These are phyloP conservation scores for Exophiala sp. DNA, from an alignment of 2,329 filamentous ascomycete species.

Conservation along the genomic window DNA sequence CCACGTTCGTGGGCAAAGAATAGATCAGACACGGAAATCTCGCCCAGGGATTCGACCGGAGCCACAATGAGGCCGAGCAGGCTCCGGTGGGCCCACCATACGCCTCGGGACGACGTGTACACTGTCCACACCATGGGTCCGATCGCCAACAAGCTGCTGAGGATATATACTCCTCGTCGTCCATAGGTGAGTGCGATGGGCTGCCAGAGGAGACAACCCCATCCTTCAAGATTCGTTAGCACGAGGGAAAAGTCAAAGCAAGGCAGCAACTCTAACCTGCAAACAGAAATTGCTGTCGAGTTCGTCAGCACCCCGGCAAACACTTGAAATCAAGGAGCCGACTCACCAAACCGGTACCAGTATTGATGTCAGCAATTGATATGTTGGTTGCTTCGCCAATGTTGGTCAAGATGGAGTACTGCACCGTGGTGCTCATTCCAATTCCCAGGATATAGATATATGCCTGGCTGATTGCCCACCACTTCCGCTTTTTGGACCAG, in stretches of 20 bases:
- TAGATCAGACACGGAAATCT: conserved; percentile 46
- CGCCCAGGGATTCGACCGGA: conserved; percentile 49
- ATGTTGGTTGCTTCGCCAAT: conserved; percentile 43
- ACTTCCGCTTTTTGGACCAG: conserved; percentile 34
- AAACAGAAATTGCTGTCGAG: not conserved
- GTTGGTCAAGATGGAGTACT: conserved; percentile 34
- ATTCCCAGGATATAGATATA: conserved; percentile 35
- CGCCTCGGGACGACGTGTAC: conserved; percentile 42
- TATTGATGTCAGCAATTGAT: conserved; percentile 38
- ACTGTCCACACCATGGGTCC: conserved; percentile 45
- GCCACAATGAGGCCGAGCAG: conserved; percentile 47
- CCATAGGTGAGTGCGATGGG: conserved; percentile 47
- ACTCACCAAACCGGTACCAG: conserved; percentile 28
- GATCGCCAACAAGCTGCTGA: conserved; percentile 30
- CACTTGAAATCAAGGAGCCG: not conserved
- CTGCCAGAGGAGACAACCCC: conserved; percentile 47
- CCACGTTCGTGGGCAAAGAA: conserved; percentile 32
- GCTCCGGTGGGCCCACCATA: conserved; percentile 48
- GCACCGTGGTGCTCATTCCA: conserved; percentile 31
- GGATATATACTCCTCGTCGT: conserved; percentile 28
- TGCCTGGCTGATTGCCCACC: conserved; percentile 32
- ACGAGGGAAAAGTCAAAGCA: not conserved
- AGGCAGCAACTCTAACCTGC: not conserved
- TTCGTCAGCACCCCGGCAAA: not conserved
- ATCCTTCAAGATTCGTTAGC: conserved; percentile 32